Percentiles rank a stretch among this genome's conserved stretches.
Conservation (phyloP, 2,329 filamentous ascomycete species). For the Stagonosporopsis tanaceti region DNA sequence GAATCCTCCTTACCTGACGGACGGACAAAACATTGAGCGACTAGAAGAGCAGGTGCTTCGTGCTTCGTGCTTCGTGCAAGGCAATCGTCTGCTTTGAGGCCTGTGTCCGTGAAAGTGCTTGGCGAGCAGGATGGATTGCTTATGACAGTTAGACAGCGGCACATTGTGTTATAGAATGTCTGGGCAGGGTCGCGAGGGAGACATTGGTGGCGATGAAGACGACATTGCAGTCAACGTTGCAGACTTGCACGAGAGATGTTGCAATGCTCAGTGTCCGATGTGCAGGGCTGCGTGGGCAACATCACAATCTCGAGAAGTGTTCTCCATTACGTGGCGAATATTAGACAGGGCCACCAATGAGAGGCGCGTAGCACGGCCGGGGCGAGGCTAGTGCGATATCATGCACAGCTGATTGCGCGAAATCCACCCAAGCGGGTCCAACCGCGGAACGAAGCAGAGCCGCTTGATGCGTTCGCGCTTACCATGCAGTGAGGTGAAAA, state of each 20-base stretch:
- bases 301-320: constrained; percentile 8
- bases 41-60: constrained; percentile 16
- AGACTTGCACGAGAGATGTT: constrained; percentile 1
- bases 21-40: constrained; percentile 5
- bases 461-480: constrained; percentile 22
- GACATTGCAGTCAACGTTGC: constrained; percentile 7
- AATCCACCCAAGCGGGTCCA: constrained; percentile 17
- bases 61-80: too few species aligned
- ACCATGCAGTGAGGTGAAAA: constrained; percentile 15
- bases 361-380: neutral
- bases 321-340: constrained; percentile 16
- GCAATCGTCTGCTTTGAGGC: constrained; percentile 11
- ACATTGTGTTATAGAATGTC: constrained; percentile 2
- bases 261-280: constrained; percentile 4
- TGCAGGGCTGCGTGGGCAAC: constrained; percentile 3
- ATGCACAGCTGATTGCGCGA: constrained; percentile 13
- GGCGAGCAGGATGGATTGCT: constrained; percentile 13
- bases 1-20: constrained; percentile 4
- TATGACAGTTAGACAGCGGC: constrained; percentile 10
- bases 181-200: constrained; percentile 8
- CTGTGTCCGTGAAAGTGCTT: constrained; percentile 15
- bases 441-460: constrained; percentile 19
- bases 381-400: constrained; percentile 5
- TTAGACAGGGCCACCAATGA: constrained; percentile 16
- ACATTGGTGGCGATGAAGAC: constrained; percentile 6